Conservation (phyloP, 208 protist species). For the Tetramitus jugosus region DNA sequence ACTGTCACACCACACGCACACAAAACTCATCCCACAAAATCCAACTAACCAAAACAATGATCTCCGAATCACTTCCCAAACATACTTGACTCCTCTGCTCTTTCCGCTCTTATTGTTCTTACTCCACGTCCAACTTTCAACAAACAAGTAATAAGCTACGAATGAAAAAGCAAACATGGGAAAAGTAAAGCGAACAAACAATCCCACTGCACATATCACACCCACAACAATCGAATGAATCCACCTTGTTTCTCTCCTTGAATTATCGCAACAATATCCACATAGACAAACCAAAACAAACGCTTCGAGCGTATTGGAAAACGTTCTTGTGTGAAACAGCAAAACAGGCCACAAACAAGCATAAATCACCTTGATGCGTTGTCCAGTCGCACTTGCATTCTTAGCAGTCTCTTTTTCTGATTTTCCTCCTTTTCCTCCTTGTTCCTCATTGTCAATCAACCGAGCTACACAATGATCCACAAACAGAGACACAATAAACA, state of each 20-base stretch:
- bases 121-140: not conserved
- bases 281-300: not conserved
- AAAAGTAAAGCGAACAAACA: conserved; percentile 5
- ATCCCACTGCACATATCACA: not conserved
- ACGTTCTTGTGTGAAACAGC: not conserved
- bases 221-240: not conserved
- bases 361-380: no score
- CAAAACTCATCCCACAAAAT: not conserved
- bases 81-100: not conserved
- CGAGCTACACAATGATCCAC: not conserved
- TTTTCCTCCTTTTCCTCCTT: no score
- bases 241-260: no score
- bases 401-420: no score
- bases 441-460: not conserved
- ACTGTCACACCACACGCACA: not conserved
- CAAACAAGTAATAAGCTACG: not conserved
- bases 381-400: no score
- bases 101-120: not conserved
- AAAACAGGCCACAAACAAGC: not conserved
- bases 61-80: not conserved
- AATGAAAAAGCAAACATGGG: not conserved
- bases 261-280: no score
- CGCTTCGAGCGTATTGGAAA: not conserved
- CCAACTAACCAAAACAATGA: not conserved
- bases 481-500: not conserved